Percentiles rank a stretch among this genome's conserved stretches.
phyloP scores from a whole-genome alignment of 495 filamentous ascomycete species.

The Aspergillus nanangensis region DNA sequence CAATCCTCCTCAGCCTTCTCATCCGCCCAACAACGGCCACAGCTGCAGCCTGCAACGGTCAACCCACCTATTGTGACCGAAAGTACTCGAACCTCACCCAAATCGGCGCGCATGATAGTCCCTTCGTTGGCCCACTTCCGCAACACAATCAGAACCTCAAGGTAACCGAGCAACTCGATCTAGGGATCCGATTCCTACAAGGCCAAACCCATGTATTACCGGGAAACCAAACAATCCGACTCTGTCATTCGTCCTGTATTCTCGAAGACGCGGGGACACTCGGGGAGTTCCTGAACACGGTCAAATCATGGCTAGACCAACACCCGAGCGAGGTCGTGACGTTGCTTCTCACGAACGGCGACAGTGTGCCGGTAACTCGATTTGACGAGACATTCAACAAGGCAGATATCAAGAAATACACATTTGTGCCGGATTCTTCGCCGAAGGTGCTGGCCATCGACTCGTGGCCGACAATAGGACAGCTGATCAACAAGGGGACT shows the following conservation, averaged over 20 bases:
- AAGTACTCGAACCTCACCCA: slow-evolving; percentile 63
- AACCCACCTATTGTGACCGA: slow-evolving; percentile 53
- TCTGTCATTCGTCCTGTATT: slow-evolving; percentile 64
- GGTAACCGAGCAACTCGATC: slow-evolving; percentile 58
- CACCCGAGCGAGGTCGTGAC: slow-evolving; percentile 68
- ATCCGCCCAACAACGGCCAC: slow-evolving; percentile 5
- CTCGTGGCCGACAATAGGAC: slow-evolving; percentile 60
- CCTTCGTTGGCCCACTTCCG: slow-evolving; percentile 58
- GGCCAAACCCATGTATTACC: slow-evolving; percentile 58
- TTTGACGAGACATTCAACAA: slow-evolving; percentile 52
- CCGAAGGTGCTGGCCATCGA: slow-evolving; percentile 23
- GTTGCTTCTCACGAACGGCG: slow-evolving; percentile 64
- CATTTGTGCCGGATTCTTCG: slow-evolving; percentile 44
- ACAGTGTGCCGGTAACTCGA: slow-evolving; percentile 40
- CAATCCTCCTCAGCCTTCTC: slow-evolving; percentile 3
- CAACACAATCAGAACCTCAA: slow-evolving; percentile 65
- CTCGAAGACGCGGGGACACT: slow-evolving; percentile 64
- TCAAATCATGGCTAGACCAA: slow-evolving; percentile 61
- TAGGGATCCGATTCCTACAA: slow-evolving; percentile 66
- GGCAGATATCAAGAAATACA: slow-evolving; percentile 54
- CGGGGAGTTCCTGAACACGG: slow-evolving; percentile 46
- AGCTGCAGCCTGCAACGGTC: slow-evolving; percentile 58
- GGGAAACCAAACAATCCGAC: slow-evolving; percentile 41
- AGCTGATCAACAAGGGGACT: slow-evolving; percentile 55
- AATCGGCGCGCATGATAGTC: slow-evolving; percentile 64